These are phyloP conservation scores for Sambucus nigra DNA, from an alignment of 129 eudicot species.

Conservation along the genomic window DNA sequence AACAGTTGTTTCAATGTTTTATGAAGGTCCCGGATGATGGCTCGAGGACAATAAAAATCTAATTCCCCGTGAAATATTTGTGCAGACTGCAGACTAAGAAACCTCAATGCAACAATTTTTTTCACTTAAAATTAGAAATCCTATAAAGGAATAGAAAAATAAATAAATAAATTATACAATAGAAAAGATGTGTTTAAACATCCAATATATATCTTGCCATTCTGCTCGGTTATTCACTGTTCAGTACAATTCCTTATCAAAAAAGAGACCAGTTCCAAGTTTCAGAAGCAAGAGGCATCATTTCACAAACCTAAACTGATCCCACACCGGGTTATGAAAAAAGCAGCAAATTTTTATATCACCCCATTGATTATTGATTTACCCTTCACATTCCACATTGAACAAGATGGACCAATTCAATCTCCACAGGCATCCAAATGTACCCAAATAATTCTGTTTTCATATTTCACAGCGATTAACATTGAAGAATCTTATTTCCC, in stretches of 20 bases:
- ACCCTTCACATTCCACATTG: not conserved
- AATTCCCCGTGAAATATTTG: too few relatives aligned
- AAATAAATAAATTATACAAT: not conserved
- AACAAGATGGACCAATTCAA: not conserved
- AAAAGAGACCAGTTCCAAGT: not conserved
- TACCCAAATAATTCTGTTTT: not conserved
- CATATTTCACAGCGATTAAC: not conserved
- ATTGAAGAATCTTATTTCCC: not conserved
- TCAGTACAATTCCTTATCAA: conserved; percentile 1
- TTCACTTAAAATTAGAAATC: not conserved
- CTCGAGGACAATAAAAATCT: not conserved
- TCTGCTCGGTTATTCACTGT: not conserved
- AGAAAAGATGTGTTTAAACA: not conserved
- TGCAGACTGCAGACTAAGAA: too few relatives aligned
- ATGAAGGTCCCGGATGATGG: not conserved
- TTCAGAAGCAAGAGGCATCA: not conserved
- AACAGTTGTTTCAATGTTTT: not conserved
- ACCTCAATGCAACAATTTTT: not conserved
- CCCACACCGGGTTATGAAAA: not conserved
- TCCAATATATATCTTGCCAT: not conserved
- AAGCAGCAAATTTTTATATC: not conserved
- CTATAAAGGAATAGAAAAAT: too few relatives aligned
- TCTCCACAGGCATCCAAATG: not conserved
- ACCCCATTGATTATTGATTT: not conserved
- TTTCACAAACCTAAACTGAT: not conserved